Conservation (phyloP, 2,329 filamentous ascomycete genomes). For the Aureobasidium sp. region DNA sequence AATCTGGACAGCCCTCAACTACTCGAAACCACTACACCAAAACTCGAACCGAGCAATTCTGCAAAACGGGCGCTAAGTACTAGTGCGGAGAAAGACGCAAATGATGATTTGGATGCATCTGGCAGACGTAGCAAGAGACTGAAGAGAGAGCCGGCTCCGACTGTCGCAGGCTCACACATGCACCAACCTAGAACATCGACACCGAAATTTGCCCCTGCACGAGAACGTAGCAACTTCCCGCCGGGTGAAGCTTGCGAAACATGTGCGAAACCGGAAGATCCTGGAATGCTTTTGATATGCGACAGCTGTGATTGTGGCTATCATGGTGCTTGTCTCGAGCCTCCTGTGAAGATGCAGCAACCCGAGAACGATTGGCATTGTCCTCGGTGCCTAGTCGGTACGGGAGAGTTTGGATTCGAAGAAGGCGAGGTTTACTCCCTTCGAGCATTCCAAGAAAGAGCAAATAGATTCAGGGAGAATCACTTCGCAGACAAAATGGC, state of each 20-base stretch:
- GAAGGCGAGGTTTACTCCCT: constrained; percentile 94
- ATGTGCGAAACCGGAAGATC: constrained; percentile 73
- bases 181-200: constrained; percentile 80
- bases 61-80: constrained; percentile 63
- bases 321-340: constrained; percentile 83
- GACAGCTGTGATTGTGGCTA: constrained; percentile 88
- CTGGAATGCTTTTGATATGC: constrained; percentile 65
- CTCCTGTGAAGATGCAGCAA: constrained; percentile 65
- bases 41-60: constrained; percentile 48
- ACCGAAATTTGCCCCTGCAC: constrained; percentile 53
- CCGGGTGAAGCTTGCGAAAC: constrained; percentile 69
- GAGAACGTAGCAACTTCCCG: constrained; percentile 50
- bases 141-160: constrained; percentile 71
- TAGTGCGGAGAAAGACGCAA: constrained; percentile 49
- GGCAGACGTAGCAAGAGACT: constrained; percentile 81
- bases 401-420: constrained; percentile 94
- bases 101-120: constrained; percentile 46
- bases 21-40: constrained; percentile 59
- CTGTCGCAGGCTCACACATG: constrained; percentile 95
- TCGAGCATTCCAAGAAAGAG: constrained; percentile 92
- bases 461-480: constrained; percentile 85
- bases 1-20: constrained; percentile 55
- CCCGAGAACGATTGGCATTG: constrained; percentile 94
- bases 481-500: constrained; percentile 91
- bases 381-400: constrained; percentile 86